These are phyloP conservation scores for Aspergillus olivimuriae DNA, from an alignment of 495 filamentous ascomycete genomes.

Conservation along the genomic window DNA sequence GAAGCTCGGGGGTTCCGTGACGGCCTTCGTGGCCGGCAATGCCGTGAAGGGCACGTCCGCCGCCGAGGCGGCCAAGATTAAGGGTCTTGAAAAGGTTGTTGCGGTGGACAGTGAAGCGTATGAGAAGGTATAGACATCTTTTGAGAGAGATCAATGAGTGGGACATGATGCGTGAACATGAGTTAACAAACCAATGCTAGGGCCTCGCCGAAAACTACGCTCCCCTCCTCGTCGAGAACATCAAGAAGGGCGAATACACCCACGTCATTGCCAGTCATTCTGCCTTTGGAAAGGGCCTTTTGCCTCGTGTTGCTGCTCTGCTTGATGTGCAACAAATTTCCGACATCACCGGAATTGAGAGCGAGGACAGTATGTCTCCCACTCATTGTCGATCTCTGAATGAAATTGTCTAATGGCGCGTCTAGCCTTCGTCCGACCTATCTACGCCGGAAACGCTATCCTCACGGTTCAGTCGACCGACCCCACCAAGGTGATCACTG, in stretches of 20 bases:
- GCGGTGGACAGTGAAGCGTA: conserved; percentile 84
- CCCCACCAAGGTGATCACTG: conserved; percentile 79
- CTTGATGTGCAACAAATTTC: conserved; percentile 90
- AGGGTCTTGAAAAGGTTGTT: conserved; percentile 86
- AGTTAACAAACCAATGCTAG: conserved; percentile 34
- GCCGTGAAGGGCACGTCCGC: conserved; percentile 68
- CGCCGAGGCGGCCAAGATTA: conserved; percentile 79
- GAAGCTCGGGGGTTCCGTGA: conserved; percentile 79
- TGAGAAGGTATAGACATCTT: too few relatives aligned
- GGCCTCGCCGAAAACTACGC: conserved; percentile 92
- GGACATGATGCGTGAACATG: too few relatives aligned
- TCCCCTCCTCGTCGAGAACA: conserved; percentile 88
- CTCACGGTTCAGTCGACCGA: conserved; percentile 93
- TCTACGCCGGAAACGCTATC: conserved; percentile 97
- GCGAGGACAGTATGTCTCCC: conserved; percentile 65
- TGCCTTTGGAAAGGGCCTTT: conserved; percentile 91
- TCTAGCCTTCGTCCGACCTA: conserved; percentile 82
- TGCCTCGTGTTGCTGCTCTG: conserved; percentile 93
- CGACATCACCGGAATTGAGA: conserved; percentile 79
- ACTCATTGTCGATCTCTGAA: neutral
- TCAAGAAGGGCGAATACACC: conserved; percentile 87
- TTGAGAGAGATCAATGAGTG: too few relatives aligned
- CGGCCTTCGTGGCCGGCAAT: conserved; percentile 81
- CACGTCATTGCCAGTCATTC: conserved; percentile 88
- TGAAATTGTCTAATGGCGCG: conserved; percentile 11